Base-by-base conservation (phyloP, 129 eudicot genomes). In the Escallonia rubra region DNA sequence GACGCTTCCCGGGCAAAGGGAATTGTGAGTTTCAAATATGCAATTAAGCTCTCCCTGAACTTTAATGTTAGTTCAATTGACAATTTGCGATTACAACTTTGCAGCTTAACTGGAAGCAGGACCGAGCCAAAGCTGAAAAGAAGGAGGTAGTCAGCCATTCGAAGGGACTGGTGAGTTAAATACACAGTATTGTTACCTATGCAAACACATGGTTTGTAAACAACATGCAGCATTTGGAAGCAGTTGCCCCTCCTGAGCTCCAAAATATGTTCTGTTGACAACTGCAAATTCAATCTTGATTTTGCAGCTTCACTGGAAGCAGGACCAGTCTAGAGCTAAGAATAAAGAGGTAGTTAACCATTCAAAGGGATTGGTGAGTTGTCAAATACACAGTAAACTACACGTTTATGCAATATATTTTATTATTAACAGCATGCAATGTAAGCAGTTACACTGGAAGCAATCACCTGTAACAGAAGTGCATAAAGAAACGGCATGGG, bases 381-480 rank as follows among this genome's bases (percentile, higher is more conserved):
- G 57, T 65, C 43, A 45, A 50, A 42, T n/a, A 44, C 43, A 5
- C 43, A 56, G 13, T 0, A 56, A 43, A 61, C 34, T 23, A 23
- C 34, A 23, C 34, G 34, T 23, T 23, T 23, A 23, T 23, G 34
- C 34, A 23, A 23, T 23, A 23, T 23, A 23, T 23, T 23, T 23
- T 23, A 23, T 23, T 23, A 23, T 23, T 23, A 23, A 57, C 39
- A 61, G 12, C 42, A 63, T 78, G 50, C 41, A 41, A 49, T 59
- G 13, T 75, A 23, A 11, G 86, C 83, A 89, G 96, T 65, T 89
- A 46, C 76, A 86, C 55, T 82, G 79, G 82, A 86, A 81, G 73
- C 81, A 77, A 75, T 76, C 68, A 53, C 72, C 68, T 55, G 67
- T 50, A 42, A 63, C 66, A 43, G 72, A 63, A 64, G 61, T 16